phyloP scores from a whole-genome alignment of 2,329 filamentous ascomycete species.

The Cladophialophora bantiana region DNA sequence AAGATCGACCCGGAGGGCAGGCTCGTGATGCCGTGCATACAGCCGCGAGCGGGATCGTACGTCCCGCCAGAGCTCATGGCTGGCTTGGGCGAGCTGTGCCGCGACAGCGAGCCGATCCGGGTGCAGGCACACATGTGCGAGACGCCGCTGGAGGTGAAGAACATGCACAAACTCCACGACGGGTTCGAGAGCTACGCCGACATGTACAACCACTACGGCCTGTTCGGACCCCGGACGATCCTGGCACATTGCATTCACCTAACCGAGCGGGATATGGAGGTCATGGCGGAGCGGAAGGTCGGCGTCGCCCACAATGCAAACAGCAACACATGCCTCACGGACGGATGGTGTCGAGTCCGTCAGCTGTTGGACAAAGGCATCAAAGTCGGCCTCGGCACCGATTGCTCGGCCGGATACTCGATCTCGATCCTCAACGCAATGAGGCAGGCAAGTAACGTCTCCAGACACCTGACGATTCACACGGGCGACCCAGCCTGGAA shows the following conservation, averaged over 20 bases:
- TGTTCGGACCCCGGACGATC: conserved; percentile 62
- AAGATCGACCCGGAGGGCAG: conserved; percentile 52
- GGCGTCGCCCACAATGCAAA: conserved; percentile 70
- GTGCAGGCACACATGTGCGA: conserved; percentile 73
- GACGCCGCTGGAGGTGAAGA: conserved; percentile 63
- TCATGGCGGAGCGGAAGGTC: conserved; percentile 54
- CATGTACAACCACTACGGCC: conserved; percentile 61
- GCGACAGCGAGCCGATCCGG: conserved; percentile 53
- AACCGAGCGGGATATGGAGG: conserved; percentile 57
- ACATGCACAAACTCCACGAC: conserved; percentile 61
- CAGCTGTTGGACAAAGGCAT: conserved; percentile 62
- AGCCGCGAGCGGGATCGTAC: conserved; percentile 64
- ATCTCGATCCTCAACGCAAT: conserved; percentile 65
- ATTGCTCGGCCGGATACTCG: conserved; percentile 66
- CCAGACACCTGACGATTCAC: conserved; percentile 27
- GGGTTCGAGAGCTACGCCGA: conserved; percentile 62
- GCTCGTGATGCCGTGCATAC: conserved; percentile 59
- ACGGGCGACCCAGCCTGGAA: conserved; percentile 23
- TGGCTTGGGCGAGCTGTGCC: conserved; percentile 62
- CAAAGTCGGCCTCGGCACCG: conserved; percentile 68
- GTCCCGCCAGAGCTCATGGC: conserved; percentile 61
- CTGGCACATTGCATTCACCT: conserved; percentile 70
- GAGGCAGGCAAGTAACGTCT: conserved; percentile 60
- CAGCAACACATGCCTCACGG: conserved; percentile 56
- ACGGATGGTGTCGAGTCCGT: conserved; percentile 47